Conservation (phyloP, 2,329 filamentous ascomycete genomes). For the Pleurostoma richardsiae region DNA sequence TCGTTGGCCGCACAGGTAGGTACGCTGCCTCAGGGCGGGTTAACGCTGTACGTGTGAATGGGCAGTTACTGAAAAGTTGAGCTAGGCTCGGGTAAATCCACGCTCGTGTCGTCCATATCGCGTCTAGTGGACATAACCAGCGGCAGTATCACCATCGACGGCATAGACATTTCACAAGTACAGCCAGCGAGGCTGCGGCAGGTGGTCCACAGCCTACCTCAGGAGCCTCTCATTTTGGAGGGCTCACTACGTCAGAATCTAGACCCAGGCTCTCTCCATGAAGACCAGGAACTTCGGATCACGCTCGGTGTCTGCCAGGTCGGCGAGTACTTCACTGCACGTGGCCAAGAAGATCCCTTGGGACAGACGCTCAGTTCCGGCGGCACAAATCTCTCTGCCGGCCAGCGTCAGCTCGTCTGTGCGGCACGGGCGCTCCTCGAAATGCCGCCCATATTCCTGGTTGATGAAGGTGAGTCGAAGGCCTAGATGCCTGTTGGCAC, state of each 20-base stretch:
- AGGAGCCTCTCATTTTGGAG: slow-evolving; percentile 2
- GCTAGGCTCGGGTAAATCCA: slow-evolving; percentile 22
- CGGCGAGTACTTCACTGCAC: too few relatives aligned
- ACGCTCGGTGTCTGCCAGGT: neutral
- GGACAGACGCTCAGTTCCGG: slow-evolving; percentile 1
- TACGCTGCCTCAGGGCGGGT: too few relatives aligned
- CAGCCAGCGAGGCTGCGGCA: neutral
- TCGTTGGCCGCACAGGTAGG: slow-evolving; percentile 22
- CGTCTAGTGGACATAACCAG: slow-evolving; percentile 19
- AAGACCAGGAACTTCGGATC: neutral
- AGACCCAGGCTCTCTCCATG: slow-evolving; percentile 6
- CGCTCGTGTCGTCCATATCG: slow-evolving; percentile 22
- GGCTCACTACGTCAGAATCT: slow-evolving; percentile 3
- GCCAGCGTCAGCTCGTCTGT: slow-evolving; percentile 23
- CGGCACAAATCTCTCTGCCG: slow-evolving; percentile 17
- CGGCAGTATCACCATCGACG: slow-evolving; percentile 22
- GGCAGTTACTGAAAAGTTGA: too few relatives aligned
- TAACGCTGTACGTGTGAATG: too few relatives aligned
- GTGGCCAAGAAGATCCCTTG: neutral
- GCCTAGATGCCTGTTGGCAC: too few relatives aligned
- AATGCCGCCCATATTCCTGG: slow-evolving; percentile 1
- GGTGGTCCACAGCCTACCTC: neutral
- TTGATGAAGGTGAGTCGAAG: slow-evolving; percentile 1
- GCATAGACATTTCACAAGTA: slow-evolving; percentile 17
- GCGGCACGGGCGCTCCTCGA: slow-evolving; percentile 16